Base-by-base conservation (phyloP, 495 filamentous ascomycete species). In the Penicillium turbatum region DNA sequence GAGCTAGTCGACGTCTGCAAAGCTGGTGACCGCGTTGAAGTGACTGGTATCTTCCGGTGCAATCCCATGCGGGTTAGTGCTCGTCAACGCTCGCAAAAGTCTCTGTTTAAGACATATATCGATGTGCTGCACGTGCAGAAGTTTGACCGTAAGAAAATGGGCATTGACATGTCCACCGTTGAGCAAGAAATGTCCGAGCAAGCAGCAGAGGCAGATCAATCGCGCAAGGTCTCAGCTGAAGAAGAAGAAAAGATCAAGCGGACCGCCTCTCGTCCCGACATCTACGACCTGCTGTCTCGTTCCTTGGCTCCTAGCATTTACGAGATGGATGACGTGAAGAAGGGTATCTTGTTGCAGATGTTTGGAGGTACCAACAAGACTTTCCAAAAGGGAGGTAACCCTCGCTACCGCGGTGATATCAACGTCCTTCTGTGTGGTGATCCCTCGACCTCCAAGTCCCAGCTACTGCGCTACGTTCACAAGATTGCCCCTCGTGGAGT, bases 361-460 rank as follows among this genome's bases (percentile, higher is more conserved):
- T 98, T 98, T 64, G 95, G 93, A 13, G 93, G 93, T 24, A 97
- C 93, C n/a, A 98, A 98, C 74, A 98, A 98, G 71, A 85, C 87
- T 0, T 98, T 98, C 68, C 86, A 97, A 60, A 96, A 96, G 69
- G 93, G 93, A 42, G 93, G 91, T 51, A 95, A 87, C 62, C 93
- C 93, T 9, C 90, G 86, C 54, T 98, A 98, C 66, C 83, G 93
- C 70, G 93, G 93, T 41, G 93, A 98, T 68, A 97, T 98, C 71
- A 98, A 98, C 67, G 82, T 98, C 24, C 83, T 98, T 34, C 82
- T 98, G 19, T 96, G 95, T 56, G 93, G 93, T 76, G 93, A 98
- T 61, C 93, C 93, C 2, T 97, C 93, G 2, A 98, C 93, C 0
- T 78, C 93, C 11, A 98, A 98, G 69, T 98, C 93, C 8, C 95